A percentile compares a stretch with the other conserved stretches of the same genome.
These are phyloP conservation scores for Vigna radiata DNA, from an alignment of 306 rosid genomes.

Conservation along the genomic window DNA sequence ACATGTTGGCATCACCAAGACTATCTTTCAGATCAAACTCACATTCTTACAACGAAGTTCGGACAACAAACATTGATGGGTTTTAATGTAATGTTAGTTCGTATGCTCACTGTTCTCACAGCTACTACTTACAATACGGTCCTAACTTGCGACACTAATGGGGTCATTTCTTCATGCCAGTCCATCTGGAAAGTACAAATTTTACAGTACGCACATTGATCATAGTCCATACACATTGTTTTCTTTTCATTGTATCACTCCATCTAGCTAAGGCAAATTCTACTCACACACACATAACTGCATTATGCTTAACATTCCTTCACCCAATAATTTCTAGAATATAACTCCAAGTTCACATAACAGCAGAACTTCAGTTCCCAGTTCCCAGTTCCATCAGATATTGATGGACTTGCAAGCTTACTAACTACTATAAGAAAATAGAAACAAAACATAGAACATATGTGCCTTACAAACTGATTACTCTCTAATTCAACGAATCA, in stretches of 20 bases:
- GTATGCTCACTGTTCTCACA: slow-evolving; percentile 21
- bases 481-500: background rate
- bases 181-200: slow-evolving; percentile 50
- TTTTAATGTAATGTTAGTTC: slow-evolving; percentile 50
- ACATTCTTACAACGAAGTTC: slow-evolving; percentile 47
- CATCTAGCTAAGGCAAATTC: slow-evolving; percentile 29
- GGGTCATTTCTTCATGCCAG: slow-evolving; percentile 42
- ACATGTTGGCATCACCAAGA: slow-evolving; percentile 39
- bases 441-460: slow-evolving; percentile 9
- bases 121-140: slow-evolving; percentile 34
- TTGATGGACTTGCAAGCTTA: slow-evolving; percentile 6
- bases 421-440: slow-evolving; percentile 11
- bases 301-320: slow-evolving; percentile 12
- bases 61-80: slow-evolving; percentile 48
- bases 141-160: slow-evolving; percentile 37
- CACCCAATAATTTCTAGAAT: slow-evolving; percentile 23
- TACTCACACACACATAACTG: slow-evolving; percentile 4
- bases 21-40: slow-evolving; percentile 30
- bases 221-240: slow-evolving; percentile 18
- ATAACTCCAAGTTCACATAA: slow-evolving; percentile 13
- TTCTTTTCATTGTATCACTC: slow-evolving; percentile 27
- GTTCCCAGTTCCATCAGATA: slow-evolving; percentile 14
- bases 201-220: slow-evolving; percentile 32
- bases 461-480: slow-evolving; percentile 21
- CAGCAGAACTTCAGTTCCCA: slow-evolving; percentile 20